These are phyloP conservation scores for Tuctoria greenei DNA, from an alignment of 176 grass and related monocot genomes.

Conservation along the genomic window DNA sequence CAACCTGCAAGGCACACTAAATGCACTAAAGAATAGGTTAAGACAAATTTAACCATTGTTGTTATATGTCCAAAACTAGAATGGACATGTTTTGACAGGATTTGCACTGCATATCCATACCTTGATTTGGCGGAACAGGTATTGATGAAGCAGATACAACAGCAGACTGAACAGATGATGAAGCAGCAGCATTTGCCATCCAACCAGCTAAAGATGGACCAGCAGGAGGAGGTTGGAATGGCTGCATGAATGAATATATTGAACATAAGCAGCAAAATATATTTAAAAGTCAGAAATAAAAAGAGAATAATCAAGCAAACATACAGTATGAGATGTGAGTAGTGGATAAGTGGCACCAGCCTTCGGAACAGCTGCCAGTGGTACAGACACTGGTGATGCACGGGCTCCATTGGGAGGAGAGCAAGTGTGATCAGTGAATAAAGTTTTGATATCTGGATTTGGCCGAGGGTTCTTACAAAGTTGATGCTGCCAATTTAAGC, in stretches of 20 bases:
- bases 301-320: slow-evolving; percentile 30
- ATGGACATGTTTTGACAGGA: slow-evolving; percentile 4
- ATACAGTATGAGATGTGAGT: slow-evolving; percentile 70
- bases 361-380: slow-evolving; percentile 79
- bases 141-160: slow-evolving; percentile 70
- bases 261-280: slow-evolving; percentile 33
- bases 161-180: slow-evolving; percentile 82
- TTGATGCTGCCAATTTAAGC: slow-evolving; percentile 99
- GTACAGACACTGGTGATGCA: slow-evolving; percentile 79
- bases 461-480: slow-evolving; percentile 95
- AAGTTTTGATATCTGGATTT: slow-evolving; percentile 97
- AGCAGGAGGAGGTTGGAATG: slow-evolving; percentile 70
- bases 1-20: slow-evolving; percentile 28
- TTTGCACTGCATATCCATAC: slow-evolving; percentile 39
- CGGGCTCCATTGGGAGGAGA: slow-evolving; percentile 68
- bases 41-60: neutral
- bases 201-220: slow-evolving; percentile 91
- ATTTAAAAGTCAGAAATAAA: slow-evolving; percentile 10
- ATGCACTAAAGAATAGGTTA: neutral
- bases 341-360: slow-evolving; percentile 64
- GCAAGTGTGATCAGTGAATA: slow-evolving; percentile 93
- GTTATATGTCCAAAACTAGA: slow-evolving; percentile 27
- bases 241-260: slow-evolving; percentile 40
- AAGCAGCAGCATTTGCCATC: slow-evolving; percentile 73
- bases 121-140: slow-evolving; percentile 83